phyloP scores from a whole-genome alignment of 495 filamentous ascomycete genomes.

The Xylaria grammica region DNA sequence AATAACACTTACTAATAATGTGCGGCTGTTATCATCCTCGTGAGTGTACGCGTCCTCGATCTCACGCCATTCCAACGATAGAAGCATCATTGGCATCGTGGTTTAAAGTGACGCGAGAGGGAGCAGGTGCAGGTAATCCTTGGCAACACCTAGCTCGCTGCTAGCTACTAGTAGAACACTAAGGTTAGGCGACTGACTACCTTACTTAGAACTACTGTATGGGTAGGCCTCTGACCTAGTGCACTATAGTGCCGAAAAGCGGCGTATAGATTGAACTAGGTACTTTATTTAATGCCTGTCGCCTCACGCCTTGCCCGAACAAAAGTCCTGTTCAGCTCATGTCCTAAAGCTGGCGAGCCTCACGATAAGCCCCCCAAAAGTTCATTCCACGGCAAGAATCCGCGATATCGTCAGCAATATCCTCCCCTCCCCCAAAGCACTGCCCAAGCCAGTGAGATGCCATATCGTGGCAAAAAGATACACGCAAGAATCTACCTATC shows the following conservation, averaged over 20 bases:
- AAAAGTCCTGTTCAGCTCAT: background rate
- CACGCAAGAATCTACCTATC: background rate
- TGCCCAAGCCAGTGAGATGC: background rate
- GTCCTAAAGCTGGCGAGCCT: conserved; percentile 7
- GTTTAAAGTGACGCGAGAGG: conserved; percentile 1
- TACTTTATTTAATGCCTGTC: background rate
- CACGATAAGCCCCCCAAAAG: background rate
- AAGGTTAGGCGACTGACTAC: no score
- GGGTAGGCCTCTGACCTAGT: no score
- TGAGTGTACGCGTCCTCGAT: background rate
- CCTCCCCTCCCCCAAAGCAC: no score
- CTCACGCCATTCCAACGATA: conserved; percentile 12
- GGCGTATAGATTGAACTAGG: background rate
- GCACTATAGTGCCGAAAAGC: conserved; percentile 16
- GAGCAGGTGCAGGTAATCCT: conserved; percentile 2
- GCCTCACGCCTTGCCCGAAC: conserved; percentile 14
- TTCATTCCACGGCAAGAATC: background rate
- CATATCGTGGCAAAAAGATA: conserved; percentile 1
- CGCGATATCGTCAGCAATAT: background rate
- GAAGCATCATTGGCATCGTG: conserved; percentile 8
- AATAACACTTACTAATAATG: background rate
- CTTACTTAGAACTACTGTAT: no score
- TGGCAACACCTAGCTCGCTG: background rate
- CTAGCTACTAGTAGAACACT: no score
- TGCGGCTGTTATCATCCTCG: background rate